Percentiles rank a stretch among this genome's conserved stretches.
These are phyloP conservation scores for Trametes versicolor DNA, from an alignment of 1,284 basidiomycete species.

Conservation along the genomic window DNA sequence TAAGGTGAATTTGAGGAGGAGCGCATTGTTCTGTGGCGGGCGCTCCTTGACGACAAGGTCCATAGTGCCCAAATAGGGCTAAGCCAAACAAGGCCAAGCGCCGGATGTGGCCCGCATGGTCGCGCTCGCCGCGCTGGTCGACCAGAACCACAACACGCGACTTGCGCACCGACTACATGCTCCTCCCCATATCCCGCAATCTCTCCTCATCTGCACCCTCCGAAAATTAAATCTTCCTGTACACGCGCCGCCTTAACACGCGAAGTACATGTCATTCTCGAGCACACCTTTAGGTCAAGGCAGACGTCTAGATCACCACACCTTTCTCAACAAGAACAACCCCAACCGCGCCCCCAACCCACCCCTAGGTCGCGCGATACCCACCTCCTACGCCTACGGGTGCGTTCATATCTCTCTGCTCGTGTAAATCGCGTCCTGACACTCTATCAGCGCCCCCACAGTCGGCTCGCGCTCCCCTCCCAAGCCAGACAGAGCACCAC, in stretches of 20 bases:
- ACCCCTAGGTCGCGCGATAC: slow-evolving; percentile 51
- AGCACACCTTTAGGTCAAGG: slow-evolving; percentile 83
- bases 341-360: slow-evolving; percentile 43
- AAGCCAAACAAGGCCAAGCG: slow-evolving; percentile 29
- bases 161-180: slow-evolving; percentile 35
- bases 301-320: slow-evolving; percentile 81
- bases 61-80: slow-evolving; percentile 26
- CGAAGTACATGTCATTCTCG: slow-evolving; percentile 81
- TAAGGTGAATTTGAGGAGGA: not conserved
- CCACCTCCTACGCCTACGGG: slow-evolving; percentile 76
- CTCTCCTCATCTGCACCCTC: slow-evolving; percentile 16
- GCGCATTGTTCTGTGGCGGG: slow-evolving; percentile 1
- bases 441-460: slow-evolving; percentile 61
- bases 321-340: slow-evolving; percentile 73
- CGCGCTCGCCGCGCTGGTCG: slow-evolving; percentile 29
- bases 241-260: slow-evolving; percentile 26
- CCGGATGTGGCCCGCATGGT: slow-evolving; percentile 18
- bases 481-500: slow-evolving; percentile 49
- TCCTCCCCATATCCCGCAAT: slow-evolving; percentile 21
- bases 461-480: slow-evolving; percentile 67
- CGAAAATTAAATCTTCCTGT: slow-evolving; percentile 13
- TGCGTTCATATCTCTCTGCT: slow-evolving; percentile 46
- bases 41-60: slow-evolving; percentile 23
- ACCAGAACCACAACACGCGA: slow-evolving; percentile 37
- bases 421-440: slow-evolving; percentile 36